Percentiles rank a stretch among this genome's conserved stretches.
These are phyloP conservation scores for Trichomonas vaginalis DNA, from an alignment of 208 protist species.

Conservation along the genomic window DNA sequence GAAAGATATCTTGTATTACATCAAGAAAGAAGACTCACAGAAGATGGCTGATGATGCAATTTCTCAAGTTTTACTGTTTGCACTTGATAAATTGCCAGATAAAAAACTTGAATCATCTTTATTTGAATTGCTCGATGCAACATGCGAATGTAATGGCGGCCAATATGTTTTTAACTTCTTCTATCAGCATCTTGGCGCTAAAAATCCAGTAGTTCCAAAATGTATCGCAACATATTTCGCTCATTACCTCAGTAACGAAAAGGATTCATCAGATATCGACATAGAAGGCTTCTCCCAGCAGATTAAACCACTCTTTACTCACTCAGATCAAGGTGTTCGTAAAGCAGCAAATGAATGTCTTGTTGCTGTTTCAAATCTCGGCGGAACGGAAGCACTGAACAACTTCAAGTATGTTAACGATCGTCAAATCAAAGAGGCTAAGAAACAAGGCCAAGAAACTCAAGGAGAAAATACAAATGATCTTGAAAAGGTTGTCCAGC, in stretches of 20 bases:
- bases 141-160: not conserved
- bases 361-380: not conserved
- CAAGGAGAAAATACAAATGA: not conserved
- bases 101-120: not conserved
- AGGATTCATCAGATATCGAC: not conserved
- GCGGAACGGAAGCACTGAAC: not conserved
- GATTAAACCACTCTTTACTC: not conserved
- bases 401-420: not conserved
- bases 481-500: not conserved
- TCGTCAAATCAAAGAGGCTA: not conserved
- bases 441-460: not conserved
- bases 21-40: not conserved
- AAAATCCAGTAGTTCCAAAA: not conserved
- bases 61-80: not conserved
- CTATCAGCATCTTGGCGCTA: not conserved
- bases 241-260: not conserved
- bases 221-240: not conserved
- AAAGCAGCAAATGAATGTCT: not conserved
- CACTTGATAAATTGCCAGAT: not conserved
- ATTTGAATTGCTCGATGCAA: not conserved
- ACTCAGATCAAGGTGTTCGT: not conserved
- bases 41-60: not conserved
- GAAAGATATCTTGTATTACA: not conserved
- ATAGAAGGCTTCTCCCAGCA: not conserved
- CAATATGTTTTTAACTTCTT: not conserved